Evolutionary conservation across 768 basidiomycete species (phyloP).

Genomic region (Sutorius australiensis): DNA sequence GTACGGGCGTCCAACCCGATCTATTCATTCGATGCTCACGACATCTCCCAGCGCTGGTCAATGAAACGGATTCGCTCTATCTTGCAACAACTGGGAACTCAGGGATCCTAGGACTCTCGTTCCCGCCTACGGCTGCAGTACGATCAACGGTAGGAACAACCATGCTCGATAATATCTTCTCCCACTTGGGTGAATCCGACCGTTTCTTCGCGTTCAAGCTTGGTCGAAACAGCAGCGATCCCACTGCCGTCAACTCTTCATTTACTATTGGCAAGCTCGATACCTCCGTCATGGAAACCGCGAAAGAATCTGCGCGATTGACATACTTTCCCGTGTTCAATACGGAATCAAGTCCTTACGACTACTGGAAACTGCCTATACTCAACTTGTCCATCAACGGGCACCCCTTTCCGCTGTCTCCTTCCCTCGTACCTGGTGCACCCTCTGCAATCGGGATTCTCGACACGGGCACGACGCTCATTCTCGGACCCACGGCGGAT

Average conservation of each 20-base stretch:
- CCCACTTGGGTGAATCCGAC: conserved; percentile 35
- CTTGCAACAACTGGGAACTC: conserved; percentile 47
- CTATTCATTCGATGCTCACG: not conserved
- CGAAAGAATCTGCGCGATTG: conserved; percentile 32
- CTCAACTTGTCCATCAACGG: conserved; percentile 43
- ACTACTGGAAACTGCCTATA: conserved; percentile 59
- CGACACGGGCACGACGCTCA: conserved; percentile 59
- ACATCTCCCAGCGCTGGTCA: conserved; percentile 39
- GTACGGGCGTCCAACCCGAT: conserved; percentile 20
- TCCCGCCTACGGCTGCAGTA: conserved; percentile 48
- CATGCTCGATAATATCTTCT: conserved; percentile 46
- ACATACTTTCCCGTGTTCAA: conserved; percentile 39
- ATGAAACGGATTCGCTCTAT: conserved; percentile 39
- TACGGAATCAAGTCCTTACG: conserved; percentile 35
- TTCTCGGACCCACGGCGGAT: conserved; percentile 51
- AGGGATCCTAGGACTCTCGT: conserved; percentile 54
- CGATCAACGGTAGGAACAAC: conserved; percentile 40
- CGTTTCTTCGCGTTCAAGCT: conserved; percentile 53
- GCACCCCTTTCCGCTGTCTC: conserved; percentile 37
- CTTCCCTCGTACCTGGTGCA: conserved; percentile 43
- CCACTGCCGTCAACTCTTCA: conserved; percentile 34
- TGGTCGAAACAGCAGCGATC: conserved; percentile 30
- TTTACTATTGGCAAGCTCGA: conserved; percentile 55
- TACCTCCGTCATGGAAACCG: conserved; percentile 16
- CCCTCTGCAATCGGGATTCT: conserved; percentile 50